These are phyloP conservation scores for Chrysochromulina parva DNA, from an alignment of 78 protist genomes.

Conservation along the genomic window DNA sequence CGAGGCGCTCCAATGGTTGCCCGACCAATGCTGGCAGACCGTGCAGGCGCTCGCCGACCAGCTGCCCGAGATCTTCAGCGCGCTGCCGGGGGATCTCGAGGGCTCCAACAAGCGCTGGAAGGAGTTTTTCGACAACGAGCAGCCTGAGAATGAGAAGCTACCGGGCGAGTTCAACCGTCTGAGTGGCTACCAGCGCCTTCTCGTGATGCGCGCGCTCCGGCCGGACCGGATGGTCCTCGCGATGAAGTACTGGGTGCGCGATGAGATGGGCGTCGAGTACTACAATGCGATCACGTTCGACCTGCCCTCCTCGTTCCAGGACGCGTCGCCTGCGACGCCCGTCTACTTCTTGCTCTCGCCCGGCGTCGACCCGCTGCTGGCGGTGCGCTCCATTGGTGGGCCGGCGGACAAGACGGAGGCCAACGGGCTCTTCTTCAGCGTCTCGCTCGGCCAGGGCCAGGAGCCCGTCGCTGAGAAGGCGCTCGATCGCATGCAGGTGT, in stretches of 20 bases:
- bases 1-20: constrained; percentile 49
- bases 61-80: constrained; percentile 54
- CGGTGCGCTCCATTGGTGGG: constrained; percentile 66
- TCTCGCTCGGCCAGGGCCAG: constrained; percentile 92
- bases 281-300: constrained; percentile 27
- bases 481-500: not conserved
- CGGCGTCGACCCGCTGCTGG: constrained; percentile 82
- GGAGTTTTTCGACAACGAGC: constrained; percentile 68
- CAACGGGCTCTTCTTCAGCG: not conserved
- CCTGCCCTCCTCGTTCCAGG: constrained; percentile 50
- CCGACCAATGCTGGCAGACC: constrained; percentile 55
- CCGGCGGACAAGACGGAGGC: constrained; percentile 55
- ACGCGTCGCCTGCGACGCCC: constrained; percentile 55
- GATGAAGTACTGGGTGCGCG: constrained; percentile 53
- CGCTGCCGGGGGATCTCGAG: constrained; percentile 66
- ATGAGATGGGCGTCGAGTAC: constrained; percentile 55
- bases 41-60: constrained; percentile 46
- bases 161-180: constrained; percentile 83
- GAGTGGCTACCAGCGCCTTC: constrained; percentile 52
- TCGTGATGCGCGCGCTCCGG: constrained; percentile 76
- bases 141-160: constrained; percentile 78
- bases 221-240: constrained; percentile 82
- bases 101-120: constrained; percentile 70
- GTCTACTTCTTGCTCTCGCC: constrained; percentile 84
- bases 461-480: constrained; percentile 73